Conservation (phyloP, 73 alveolate species). For the Effrenium voratum region DNA sequence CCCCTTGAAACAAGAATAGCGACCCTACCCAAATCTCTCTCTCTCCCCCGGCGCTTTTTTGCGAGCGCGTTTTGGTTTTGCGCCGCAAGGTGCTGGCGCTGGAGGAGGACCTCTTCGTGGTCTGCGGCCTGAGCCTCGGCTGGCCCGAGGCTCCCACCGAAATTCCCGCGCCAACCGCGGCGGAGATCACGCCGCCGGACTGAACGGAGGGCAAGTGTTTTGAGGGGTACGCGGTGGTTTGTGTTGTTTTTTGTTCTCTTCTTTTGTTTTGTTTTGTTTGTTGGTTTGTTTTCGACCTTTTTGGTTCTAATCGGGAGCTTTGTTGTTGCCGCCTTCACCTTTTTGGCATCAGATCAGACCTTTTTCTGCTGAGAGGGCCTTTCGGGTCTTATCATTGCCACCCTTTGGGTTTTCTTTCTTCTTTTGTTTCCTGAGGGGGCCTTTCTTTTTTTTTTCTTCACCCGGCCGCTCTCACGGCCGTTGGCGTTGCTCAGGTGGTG, state of each 20-base stretch:
- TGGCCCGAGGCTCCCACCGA: neutral
- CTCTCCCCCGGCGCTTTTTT: too few species aligned
- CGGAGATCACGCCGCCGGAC: neutral
- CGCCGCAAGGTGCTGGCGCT: too few species aligned
- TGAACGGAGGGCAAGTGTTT: neutral
- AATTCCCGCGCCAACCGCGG: neutral
- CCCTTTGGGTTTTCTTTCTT: too few species aligned
- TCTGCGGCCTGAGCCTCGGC: constrained; percentile 83
- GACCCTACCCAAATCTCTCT: too few species aligned
- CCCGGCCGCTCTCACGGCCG: too few species aligned
- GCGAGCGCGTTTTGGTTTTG: too few species aligned
- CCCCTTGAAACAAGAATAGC: too few species aligned
- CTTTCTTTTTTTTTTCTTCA: too few species aligned
- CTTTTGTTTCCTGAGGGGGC: too few species aligned
- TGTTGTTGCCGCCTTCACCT: neutral
- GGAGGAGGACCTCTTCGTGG: constrained; percentile 77
- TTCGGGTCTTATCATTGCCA: too few species aligned
- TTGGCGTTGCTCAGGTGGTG: too few species aligned
- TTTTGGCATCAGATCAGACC: neutral
- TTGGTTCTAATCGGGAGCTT: neutral
- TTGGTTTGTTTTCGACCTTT: neutral
- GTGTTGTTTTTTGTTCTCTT: neutral
- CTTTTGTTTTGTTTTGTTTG: too few species aligned
- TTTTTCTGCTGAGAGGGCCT: neutral
- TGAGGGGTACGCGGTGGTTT: neutral